These are phyloP conservation scores for Penicillium sclerotigenum DNA, from an alignment of 2,329 filamentous ascomycete genomes.

Conservation along the genomic window DNA sequence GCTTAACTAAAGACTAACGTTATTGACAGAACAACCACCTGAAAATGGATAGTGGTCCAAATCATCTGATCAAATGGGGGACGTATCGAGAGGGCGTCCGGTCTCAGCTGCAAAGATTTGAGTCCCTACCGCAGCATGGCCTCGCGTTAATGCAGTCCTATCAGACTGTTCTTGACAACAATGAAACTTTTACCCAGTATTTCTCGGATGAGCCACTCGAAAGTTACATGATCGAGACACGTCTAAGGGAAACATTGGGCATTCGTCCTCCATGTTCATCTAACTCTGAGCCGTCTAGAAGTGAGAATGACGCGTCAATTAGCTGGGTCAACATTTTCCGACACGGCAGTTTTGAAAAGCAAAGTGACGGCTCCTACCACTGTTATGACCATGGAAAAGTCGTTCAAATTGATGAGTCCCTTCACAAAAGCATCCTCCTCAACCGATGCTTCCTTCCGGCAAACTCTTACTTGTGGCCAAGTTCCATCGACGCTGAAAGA, in stretches of 20 bases:
- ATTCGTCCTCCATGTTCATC: neutral
- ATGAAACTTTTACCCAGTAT: slow-evolving; percentile 7
- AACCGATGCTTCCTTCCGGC: neutral
- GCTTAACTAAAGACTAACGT: neutral
- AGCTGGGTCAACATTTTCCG: slow-evolving; percentile 8
- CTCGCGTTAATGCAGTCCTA: neutral
- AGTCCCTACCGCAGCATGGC: neutral
- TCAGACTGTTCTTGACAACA: slow-evolving; percentile 1
- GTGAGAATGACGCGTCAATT: neutral
- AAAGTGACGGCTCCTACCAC: neutral
- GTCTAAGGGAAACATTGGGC: neutral
- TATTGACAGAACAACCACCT: neutral
- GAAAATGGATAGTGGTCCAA: neutral
- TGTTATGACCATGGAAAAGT: neutral
- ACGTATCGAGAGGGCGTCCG: neutral
- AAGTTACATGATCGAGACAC: slow-evolving; percentile 1
- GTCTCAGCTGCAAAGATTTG: neutral
- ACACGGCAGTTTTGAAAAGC: slow-evolving; percentile 1
- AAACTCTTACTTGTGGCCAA: neutral
- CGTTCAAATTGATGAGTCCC: neutral
- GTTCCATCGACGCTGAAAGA: neutral
- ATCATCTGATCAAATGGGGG: slow-evolving; percentile 1
- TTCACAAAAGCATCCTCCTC: neutral
- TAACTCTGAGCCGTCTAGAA: neutral
- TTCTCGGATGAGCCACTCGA: neutral